Evolutionary conservation across 1,284 basidiomycete genomes (phyloP).

Genomic region (Ustilago shanxiensis): DNA sequence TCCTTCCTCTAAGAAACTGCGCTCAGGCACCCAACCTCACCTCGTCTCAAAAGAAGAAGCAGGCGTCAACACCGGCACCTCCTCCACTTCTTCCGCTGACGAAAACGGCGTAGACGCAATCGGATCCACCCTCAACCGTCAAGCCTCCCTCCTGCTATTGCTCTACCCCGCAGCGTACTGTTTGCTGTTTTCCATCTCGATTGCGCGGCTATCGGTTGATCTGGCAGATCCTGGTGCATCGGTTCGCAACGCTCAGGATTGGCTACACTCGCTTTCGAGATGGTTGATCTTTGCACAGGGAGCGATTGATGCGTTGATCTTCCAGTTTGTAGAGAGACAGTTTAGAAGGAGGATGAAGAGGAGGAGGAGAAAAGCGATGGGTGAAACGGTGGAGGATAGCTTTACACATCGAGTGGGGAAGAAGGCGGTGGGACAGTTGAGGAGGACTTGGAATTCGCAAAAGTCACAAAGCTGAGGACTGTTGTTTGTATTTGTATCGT

Average conservation of each 20-base stretch:
- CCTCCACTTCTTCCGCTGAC: conserved; percentile 33
- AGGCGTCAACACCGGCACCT: conserved; percentile 28
- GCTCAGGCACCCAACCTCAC: neutral
- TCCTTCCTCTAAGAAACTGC: neutral
- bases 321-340: conserved; percentile 62
- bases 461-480: neutral
- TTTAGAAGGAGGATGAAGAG: conserved; percentile 60
- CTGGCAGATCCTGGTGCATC: conserved; percentile 32
- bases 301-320: conserved; percentile 61
- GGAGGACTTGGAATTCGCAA: conserved; percentile 11
- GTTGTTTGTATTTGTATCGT: conserved; percentile 7
- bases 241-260: conserved; percentile 34
- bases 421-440: conserved; percentile 2
- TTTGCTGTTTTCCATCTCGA: conserved; percentile 58
- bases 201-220: conserved; percentile 54
- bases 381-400: conserved; percentile 45
- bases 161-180: conserved; percentile 62
- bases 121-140: conserved; percentile 62
- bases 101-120: conserved; percentile 58
- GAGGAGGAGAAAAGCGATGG: conserved; percentile 51
- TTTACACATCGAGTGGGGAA: conserved; percentile 25
- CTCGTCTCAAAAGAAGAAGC: conserved; percentile 2
- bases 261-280: conserved; percentile 45
- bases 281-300: conserved; percentile 66
- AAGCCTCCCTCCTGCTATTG: conserved; percentile 57